A percentile compares a stretch with the other conserved stretches of the same genome.
Conservation (phyloP, 306 rosid species). For the Oemleria cerasiformis region DNA sequence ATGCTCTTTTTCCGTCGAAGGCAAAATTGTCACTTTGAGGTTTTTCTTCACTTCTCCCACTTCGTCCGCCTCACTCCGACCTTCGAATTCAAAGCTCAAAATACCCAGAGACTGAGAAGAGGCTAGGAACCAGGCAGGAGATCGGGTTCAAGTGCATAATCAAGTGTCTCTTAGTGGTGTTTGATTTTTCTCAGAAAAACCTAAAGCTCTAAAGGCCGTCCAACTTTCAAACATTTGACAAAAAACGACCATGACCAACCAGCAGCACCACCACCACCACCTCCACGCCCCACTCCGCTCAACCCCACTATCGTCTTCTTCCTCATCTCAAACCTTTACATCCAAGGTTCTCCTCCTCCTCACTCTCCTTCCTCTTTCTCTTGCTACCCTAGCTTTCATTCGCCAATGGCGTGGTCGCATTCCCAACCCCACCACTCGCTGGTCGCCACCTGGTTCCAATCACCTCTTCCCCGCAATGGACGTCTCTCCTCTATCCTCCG, state of each 20-base stretch:
- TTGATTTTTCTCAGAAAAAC: too few species aligned
- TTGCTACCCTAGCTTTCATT: constrained; percentile 78
- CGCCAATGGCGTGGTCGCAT: constrained; percentile 99
- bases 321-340: constrained; percentile 49
- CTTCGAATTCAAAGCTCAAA: too few species aligned
- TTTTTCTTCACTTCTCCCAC: too few species aligned
- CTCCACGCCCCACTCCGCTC: constrained; percentile 67
- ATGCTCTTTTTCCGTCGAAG: too few species aligned
- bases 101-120: too few species aligned
- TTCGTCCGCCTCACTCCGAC: too few species aligned
- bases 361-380: constrained; percentile 79
- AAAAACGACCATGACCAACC: constrained; percentile 38
- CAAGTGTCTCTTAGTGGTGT: too few species aligned
- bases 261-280: constrained; percentile 36
- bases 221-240: too few species aligned
- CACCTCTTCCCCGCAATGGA: constrained; percentile 87
- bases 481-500: constrained; percentile 62
- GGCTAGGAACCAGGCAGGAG: too few species aligned
- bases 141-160: too few species aligned
- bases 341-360: constrained; percentile 80
- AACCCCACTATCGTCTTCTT: constrained; percentile 31
- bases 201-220: neutral
- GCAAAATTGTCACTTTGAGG: too few species aligned
- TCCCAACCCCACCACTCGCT: constrained; percentile 69
- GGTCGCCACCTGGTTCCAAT: too few species aligned